Evolutionary conservation across 2,329 filamentous ascomycete species (phyloP).

Genomic region (Phaeosphaeria sp.): DNA sequence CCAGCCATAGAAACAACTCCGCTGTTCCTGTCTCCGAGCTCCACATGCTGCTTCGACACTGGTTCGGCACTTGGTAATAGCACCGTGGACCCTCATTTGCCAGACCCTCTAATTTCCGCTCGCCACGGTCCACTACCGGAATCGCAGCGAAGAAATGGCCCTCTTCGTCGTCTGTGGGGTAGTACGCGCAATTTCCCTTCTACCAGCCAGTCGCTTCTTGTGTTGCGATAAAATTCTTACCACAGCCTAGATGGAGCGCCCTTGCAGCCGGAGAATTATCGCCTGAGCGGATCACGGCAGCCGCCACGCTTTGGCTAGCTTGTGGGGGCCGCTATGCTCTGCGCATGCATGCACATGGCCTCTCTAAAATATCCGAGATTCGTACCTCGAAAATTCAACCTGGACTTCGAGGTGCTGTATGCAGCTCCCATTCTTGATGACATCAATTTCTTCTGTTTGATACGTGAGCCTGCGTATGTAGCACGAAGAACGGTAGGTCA

Average conservation of each 20-base stretch:
- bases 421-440: neutral
- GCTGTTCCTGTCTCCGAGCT: neutral
- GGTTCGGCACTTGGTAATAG: neutral
- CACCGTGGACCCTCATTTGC: neutral
- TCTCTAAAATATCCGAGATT: neutral
- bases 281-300: neutral
- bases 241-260: neutral
- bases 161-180: neutral
- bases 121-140: neutral
- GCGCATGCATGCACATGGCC: slow-evolving; percentile 5
- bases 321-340: neutral
- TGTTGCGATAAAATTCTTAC: neutral
- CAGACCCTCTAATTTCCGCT: slow-evolving; percentile 1
- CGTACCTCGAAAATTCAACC: neutral
- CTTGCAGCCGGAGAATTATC: slow-evolving; percentile 8
- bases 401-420: neutral
- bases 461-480: neutral
- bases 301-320: neutral
- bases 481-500: neutral
- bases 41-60: neutral
- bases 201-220: neutral
- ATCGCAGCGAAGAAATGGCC: neutral
- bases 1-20: neutral
- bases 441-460: neutral
- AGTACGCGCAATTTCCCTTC: slow-evolving; percentile 9